phyloP scores from a whole-genome alignment of 2,329 filamentous ascomycete species.

The Colletotrichum australisinense region DNA sequence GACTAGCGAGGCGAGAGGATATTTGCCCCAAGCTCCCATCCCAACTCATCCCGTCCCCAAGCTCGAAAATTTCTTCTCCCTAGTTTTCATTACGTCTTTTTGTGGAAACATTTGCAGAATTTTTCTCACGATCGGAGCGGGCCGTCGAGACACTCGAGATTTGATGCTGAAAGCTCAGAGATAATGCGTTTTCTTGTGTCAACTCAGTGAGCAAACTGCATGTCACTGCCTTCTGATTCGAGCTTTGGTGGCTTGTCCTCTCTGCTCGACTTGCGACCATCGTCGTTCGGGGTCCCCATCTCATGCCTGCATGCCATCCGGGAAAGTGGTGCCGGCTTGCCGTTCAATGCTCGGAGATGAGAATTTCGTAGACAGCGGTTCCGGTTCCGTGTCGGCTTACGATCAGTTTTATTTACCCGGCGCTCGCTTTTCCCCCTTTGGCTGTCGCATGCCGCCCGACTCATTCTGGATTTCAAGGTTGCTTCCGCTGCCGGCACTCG shows the following conservation, averaged over 20 bases:
- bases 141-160: slow-evolving; percentile 12
- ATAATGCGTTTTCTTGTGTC: slow-evolving; percentile 5
- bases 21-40: slow-evolving; percentile 17
- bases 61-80: slow-evolving; percentile 12
- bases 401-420: not conserved
- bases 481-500: not conserved
- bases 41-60: slow-evolving; percentile 2
- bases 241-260: too few relatives aligned
- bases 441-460: not conserved
- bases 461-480: not conserved
- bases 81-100: slow-evolving; percentile 33
- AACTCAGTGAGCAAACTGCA: not conserved
- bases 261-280: too few relatives aligned
- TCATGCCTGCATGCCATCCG: not conserved
- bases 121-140: slow-evolving; percentile 24
- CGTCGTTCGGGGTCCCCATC: not conserved
- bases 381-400: slow-evolving; percentile 19
- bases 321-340: slow-evolving; percentile 3
- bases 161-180: not conserved
- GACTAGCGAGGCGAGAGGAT: slow-evolving; percentile 14
- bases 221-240: not conserved
- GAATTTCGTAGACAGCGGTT: not conserved
- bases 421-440: not conserved
- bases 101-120: slow-evolving; percentile 26
- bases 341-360: slow-evolving; percentile 3